A percentile compares a stretch with the other conserved stretches of the same genome.
phyloP scores from a whole-genome alignment of 2,329 filamentous ascomycete genomes.

The Rhynchosporium agropyri region DNA sequence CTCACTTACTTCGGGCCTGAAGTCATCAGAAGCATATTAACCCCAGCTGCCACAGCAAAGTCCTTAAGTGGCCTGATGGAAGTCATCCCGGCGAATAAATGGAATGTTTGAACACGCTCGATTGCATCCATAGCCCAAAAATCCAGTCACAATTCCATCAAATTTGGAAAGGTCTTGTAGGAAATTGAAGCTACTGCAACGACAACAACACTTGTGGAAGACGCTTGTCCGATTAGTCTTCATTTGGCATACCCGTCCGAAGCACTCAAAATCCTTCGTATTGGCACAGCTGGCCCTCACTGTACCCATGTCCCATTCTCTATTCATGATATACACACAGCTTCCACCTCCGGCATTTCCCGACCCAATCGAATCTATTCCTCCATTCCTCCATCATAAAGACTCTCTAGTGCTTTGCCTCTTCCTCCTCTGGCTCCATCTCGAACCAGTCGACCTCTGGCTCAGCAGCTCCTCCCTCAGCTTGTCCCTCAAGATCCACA shows the following conservation, averaged over 20 bases:
- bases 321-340: constrained; percentile 36
- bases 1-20: too few relatives aligned
- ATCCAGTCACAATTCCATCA: too few relatives aligned
- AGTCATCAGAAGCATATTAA: too few relatives aligned
- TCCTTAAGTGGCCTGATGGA: too few relatives aligned
- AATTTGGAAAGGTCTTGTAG: too few relatives aligned
- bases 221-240: too few relatives aligned
- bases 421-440: constrained; percentile 64
- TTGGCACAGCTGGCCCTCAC: constrained; percentile 21
- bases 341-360: constrained; percentile 14
- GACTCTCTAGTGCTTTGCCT: constrained; percentile 37
- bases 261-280: not conserved
- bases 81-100: too few relatives aligned
- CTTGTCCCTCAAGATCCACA: constrained; percentile 91
- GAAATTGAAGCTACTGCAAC: too few relatives aligned
- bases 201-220: too few relatives aligned
- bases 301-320: constrained; percentile 36
- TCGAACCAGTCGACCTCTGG: constrained; percentile 76
- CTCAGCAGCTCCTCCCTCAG: constrained; percentile 62
- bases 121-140: too few relatives aligned
- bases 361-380: not conserved
- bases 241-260: not conserved
- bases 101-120: too few relatives aligned
- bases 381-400: not conserved
- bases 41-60: too few relatives aligned